Evolutionary conservation across 225 moss, liverwort and hornwort species (phyloP), one percentile per base, ranked within the genome.

Genomic region (Thuidium tamariscinum): DNA sequence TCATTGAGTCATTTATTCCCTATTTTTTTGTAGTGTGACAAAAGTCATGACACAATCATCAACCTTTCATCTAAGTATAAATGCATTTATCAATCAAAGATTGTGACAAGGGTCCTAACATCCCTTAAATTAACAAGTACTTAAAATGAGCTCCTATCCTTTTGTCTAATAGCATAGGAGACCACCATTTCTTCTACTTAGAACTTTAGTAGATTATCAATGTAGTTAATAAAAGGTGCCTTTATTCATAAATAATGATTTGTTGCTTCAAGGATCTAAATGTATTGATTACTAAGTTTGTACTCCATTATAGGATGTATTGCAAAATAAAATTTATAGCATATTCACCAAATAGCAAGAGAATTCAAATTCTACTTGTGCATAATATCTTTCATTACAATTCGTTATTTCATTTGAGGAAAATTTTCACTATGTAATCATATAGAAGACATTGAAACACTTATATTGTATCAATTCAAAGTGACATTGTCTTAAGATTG

Each of bases 151-250:
- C 1, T 46, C 11, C 2, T 72, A 18, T 6, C 32, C 10, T 10
- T 30, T 7, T 17, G 10, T 6, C 1, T 17, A 1, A 10, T 11
- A 46, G 10, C 1, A 49, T 8, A 2, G 49, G 0, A 51, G 32
- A 74, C 0, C 4, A 3, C 0, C 49, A 20, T 48, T 19, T 49
- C 4, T 49, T 7, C 20, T 73, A 32, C 7, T 7, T 48, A 32
- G 48, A 73, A 48, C 1, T 49, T 49, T 20, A 48, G 0, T 12
- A 73, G 2, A 48, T 48, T n/a, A 19, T 32, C 7, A 49, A 73
- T 19, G 4, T 32, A 30, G 49, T 4, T 12, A 73, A 20, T 49
- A 0, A 20, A 48, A 3, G 1, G 0, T 13, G 4, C 11, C 0
- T 73, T 7, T 32, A 49, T 49, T 73, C 7, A 32, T 73, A 6